phyloP scores from a whole-genome alignment of 768 basidiomycete genomes.

The Macrolepiota fuliginosa region DNA sequence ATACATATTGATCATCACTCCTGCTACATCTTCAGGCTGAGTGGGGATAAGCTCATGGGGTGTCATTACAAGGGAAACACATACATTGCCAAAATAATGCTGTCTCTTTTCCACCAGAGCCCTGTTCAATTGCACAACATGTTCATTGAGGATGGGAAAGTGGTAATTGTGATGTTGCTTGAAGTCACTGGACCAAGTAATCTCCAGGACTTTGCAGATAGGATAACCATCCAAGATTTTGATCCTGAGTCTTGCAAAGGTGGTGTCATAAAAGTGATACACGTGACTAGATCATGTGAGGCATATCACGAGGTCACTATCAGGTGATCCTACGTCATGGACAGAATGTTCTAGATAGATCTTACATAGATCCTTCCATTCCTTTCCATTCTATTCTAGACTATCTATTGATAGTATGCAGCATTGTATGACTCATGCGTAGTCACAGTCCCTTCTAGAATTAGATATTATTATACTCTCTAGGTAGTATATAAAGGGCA shows the following conservation, averaged over 20 bases:
- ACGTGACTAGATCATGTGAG: too few relatives aligned
- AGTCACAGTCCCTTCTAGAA: too few relatives aligned
- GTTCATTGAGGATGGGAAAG: not conserved
- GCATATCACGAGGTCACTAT: too few relatives aligned
- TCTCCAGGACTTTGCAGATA: not conserved
- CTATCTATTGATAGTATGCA: too few relatives aligned
- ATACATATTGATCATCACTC: not conserved
- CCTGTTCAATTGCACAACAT: not conserved
- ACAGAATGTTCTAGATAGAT: too few relatives aligned
- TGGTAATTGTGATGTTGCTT: not conserved
- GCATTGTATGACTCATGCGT: too few relatives aligned
- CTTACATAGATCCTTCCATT: too few relatives aligned
- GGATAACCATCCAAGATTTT: not conserved
- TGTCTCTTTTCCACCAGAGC: not conserved
- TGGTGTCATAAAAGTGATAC: too few relatives aligned
- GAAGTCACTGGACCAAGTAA: not conserved
- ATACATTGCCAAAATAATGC: not conserved
- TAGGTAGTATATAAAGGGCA: too few relatives aligned
- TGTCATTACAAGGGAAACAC: not conserved
- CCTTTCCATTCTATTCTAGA: too few relatives aligned
- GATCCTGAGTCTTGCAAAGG: not conserved
- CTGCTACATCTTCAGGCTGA: not conserved
- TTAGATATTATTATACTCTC: too few relatives aligned
- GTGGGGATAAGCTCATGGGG: not conserved
- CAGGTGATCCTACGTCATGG: too few relatives aligned